These are phyloP conservation scores for Falciphora oryzae DNA, from an alignment of 2,329 filamentous ascomycete genomes.

Conservation along the genomic window DNA sequence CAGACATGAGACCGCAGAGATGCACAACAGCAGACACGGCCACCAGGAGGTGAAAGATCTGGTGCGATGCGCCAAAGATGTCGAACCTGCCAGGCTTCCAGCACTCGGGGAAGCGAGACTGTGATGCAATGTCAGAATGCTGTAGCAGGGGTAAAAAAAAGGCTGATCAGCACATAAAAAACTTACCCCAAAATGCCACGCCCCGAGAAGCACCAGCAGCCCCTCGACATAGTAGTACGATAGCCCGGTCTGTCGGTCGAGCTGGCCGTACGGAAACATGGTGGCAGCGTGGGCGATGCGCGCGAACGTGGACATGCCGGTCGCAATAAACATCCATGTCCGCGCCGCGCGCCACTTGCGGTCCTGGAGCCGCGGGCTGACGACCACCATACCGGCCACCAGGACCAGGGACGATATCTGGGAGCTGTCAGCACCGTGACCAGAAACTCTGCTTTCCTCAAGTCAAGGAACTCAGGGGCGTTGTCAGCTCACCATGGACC, in stretches of 20 bases:
- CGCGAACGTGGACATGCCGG: slow-evolving; percentile 31
- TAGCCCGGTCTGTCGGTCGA: slow-evolving; percentile 33
- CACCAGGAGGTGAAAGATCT: slow-evolving; percentile 40
- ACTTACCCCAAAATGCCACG: slow-evolving; percentile 15
- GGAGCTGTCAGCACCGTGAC: too few relatives aligned
- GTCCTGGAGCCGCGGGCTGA: slow-evolving; percentile 30
- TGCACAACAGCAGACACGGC: slow-evolving; percentile 35
- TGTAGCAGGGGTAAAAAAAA: background rate
- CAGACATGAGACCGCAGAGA: slow-evolving; percentile 25
- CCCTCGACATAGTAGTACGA: slow-evolving; percentile 35
- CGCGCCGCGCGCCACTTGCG: slow-evolving; percentile 30
- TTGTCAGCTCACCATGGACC: slow-evolving; percentile 30
- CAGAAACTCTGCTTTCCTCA: too few relatives aligned
- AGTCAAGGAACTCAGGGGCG: too few relatives aligned
- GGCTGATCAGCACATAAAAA: background rate
- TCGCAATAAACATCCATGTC: slow-evolving; percentile 30
- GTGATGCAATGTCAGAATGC: background rate
- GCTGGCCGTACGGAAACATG: slow-evolving; percentile 31
- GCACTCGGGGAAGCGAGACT: slow-evolving; percentile 38
- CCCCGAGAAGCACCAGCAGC: slow-evolving; percentile 29
- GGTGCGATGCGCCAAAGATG: slow-evolving; percentile 38
- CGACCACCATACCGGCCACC: slow-evolving; percentile 21
- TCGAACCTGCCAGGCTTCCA: slow-evolving; percentile 37
- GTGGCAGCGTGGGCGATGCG: slow-evolving; percentile 33
- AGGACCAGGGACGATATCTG: background rate